phyloP scores from a whole-genome alignment of 1,139 yeast genomes.

The Candida buenavistaensis region DNA sequence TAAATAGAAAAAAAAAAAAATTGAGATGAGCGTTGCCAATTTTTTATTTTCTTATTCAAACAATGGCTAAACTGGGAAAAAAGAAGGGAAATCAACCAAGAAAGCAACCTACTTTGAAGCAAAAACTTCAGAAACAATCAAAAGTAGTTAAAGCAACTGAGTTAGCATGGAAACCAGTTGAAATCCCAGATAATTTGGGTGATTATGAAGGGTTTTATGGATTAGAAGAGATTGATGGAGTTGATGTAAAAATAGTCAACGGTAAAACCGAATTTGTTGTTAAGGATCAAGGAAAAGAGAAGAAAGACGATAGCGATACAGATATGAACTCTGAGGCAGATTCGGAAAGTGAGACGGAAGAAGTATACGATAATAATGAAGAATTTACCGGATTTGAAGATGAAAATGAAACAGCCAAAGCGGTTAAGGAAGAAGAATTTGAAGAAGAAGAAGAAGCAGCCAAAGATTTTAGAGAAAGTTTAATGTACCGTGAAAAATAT shows the following conservation, averaged over 20 bases:
- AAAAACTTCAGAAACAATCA: constrained; percentile 32
- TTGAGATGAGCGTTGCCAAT: constrained; percentile 8
- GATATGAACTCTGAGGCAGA: too few species aligned
- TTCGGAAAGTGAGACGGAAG: constrained; percentile 15
- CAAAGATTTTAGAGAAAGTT: too few species aligned
- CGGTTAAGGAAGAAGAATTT: constrained; percentile 10
- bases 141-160: constrained; percentile 51
- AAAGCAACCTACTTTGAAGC: constrained; percentile 31
- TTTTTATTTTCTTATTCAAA: constrained; percentile 5
- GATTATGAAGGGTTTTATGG: constrained; percentile 92
- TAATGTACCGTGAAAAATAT: too few species aligned
- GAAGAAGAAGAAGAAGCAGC: constrained; percentile 16
- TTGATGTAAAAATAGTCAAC: constrained; percentile 66
- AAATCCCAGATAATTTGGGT: constrained; percentile 78
- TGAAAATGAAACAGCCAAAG: constrained; percentile 11
- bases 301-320: constrained; percentile 10
- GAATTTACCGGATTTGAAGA: constrained; percentile 10
- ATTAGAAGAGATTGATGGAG: constrained; percentile 91
- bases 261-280: constrained; percentile 67
- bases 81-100: constrained; percentile 15
- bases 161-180: constrained; percentile 77
- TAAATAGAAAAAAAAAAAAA: background rate
- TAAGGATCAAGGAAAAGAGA: constrained; percentile 33
- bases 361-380: constrained; percentile 15
- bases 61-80: constrained; percentile 10